Percentiles rank a stretch among this genome's conserved stretches.
These are phyloP conservation scores for Punica granatum DNA, from an alignment of 345 rosid species.

Conservation along the genomic window DNA sequence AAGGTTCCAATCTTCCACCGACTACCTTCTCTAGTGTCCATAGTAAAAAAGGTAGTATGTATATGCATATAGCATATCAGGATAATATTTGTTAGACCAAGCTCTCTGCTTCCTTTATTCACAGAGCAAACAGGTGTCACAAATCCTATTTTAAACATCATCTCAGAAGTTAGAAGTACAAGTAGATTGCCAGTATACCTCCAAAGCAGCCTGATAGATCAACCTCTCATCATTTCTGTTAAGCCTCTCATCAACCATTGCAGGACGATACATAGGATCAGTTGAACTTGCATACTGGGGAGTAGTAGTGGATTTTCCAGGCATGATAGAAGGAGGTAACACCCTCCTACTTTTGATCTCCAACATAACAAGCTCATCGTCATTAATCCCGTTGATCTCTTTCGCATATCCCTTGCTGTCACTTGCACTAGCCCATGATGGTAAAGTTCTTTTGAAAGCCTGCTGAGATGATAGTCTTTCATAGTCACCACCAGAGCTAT, in stretches of 20 bases:
- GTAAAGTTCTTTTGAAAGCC: slow-evolving; percentile 52
- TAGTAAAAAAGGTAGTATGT: not conserved
- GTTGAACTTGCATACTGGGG: slow-evolving; percentile 39
- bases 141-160: not conserved
- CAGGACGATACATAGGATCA: slow-evolving; percentile 38
- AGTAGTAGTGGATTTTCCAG: slow-evolving; percentile 32
- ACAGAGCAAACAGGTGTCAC: not conserved
- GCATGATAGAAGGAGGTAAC: slow-evolving; percentile 53
- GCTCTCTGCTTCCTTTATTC: not conserved
- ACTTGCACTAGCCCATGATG: slow-evolving; percentile 30
- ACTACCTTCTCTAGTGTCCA: not conserved
- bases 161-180: not conserved
- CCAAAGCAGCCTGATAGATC: slow-evolving; percentile 84
- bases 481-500: slow-evolving; percentile 32
- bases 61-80: not conserved
- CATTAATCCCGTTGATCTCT: slow-evolving; percentile 28
- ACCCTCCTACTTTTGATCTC: slow-evolving; percentile 52
- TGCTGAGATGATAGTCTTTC: slow-evolving; percentile 58
- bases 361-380: slow-evolving; percentile 36
- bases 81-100: not conserved
- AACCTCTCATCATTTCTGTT: slow-evolving; percentile 60
- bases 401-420: slow-evolving; percentile 32
- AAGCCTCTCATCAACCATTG: slow-evolving; percentile 45
- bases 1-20: not conserved
- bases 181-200: slow-evolving; percentile 38